Evolutionary conservation across 371 early-diverging fungal species (phyloP).

Genomic region (Mycotypha africana): DNA sequence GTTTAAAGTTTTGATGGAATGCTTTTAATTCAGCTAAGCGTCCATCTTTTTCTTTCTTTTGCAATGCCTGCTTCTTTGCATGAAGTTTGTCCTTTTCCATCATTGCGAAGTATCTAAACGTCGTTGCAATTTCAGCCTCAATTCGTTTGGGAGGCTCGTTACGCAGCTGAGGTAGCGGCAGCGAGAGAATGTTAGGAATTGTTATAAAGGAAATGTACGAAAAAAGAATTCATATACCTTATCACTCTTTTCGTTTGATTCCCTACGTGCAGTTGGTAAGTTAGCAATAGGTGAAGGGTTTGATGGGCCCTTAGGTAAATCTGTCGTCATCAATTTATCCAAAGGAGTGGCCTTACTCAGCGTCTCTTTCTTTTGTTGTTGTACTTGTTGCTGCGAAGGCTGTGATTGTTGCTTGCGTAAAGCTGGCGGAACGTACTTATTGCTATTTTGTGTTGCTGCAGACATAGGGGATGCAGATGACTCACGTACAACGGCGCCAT

Average conservation of each 20-base stretch:
- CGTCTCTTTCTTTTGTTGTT: constrained; percentile 13
- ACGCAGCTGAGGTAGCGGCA: neutral
- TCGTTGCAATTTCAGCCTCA: constrained; percentile 55
- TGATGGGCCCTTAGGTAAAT: constrained; percentile 22
- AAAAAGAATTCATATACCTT: constrained; percentile 1
- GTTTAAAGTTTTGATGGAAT: constrained; percentile 72
- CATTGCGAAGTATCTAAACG: constrained; percentile 63
- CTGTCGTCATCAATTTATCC: constrained; percentile 29
- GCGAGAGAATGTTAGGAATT: neutral
- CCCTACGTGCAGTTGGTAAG: constrained; percentile 20
- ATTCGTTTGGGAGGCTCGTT: constrained; percentile 18
- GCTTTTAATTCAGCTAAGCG: constrained; percentile 74
- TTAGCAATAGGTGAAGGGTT: constrained; percentile 30
- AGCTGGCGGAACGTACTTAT: constrained; percentile 81
- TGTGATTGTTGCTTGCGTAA: constrained; percentile 56
- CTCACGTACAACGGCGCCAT: constrained; percentile 75
- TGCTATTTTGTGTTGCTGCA: constrained; percentile 44
- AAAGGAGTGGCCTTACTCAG: constrained; percentile 9
- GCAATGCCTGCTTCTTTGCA: constrained; percentile 67
- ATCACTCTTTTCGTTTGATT: constrained; percentile 12
- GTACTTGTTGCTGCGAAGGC: constrained; percentile 10
- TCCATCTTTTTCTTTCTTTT: constrained; percentile 71
- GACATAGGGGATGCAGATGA: too few relatives aligned
- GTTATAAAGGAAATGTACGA: too few relatives aligned
- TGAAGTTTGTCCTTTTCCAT: constrained; percentile 80